These are phyloP conservation scores for Vitis hybrid DNA, from an alignment of 177 flowering plant genomes.

Conservation along the genomic window DNA sequence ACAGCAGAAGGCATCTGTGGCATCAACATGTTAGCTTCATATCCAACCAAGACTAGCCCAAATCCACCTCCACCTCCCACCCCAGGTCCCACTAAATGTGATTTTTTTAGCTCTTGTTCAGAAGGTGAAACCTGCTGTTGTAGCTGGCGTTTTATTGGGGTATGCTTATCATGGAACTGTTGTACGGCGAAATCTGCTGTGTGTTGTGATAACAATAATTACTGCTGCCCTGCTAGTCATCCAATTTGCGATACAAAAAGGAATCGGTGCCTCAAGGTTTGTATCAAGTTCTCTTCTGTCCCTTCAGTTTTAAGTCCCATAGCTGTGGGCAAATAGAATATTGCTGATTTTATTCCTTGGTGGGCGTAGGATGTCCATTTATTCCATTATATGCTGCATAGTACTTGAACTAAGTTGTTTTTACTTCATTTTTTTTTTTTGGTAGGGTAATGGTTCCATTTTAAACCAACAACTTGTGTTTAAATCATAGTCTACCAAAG, in stretches of 20 bases:
- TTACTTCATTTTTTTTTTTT: too few relatives aligned
- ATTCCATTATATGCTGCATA: too few relatives aligned
- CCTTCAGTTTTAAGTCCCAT: background rate
- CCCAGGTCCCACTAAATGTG: constrained; percentile 62
- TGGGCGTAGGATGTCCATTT: too few relatives aligned
- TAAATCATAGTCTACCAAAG: too few relatives aligned
- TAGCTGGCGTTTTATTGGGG: constrained; percentile 45
- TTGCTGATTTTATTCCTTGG: too few relatives aligned
- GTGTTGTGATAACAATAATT: constrained; percentile 69
- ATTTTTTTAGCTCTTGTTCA: constrained; percentile 53
- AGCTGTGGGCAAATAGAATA: too few relatives aligned
- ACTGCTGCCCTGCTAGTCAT: constrained; percentile 88
- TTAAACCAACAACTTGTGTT: too few relatives aligned
- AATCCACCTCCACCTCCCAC: constrained; percentile 85
- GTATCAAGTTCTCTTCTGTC: constrained; percentile 16
- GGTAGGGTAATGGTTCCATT: too few relatives aligned
- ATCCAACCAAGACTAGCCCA: constrained; percentile 80
- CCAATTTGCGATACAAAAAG: constrained; percentile 70
- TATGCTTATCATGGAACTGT: constrained; percentile 90
- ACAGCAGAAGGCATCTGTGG: constrained; percentile 80
- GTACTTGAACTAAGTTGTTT: too few relatives aligned
- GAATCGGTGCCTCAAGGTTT: constrained; percentile 71
- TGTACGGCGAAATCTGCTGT: constrained; percentile 70
- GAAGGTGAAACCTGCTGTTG: constrained; percentile 87
- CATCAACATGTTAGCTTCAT: constrained; percentile 85